phyloP scores from a whole-genome alignment of 2,329 filamentous ascomycete genomes.

The Rutstroemia sp. region DNA sequence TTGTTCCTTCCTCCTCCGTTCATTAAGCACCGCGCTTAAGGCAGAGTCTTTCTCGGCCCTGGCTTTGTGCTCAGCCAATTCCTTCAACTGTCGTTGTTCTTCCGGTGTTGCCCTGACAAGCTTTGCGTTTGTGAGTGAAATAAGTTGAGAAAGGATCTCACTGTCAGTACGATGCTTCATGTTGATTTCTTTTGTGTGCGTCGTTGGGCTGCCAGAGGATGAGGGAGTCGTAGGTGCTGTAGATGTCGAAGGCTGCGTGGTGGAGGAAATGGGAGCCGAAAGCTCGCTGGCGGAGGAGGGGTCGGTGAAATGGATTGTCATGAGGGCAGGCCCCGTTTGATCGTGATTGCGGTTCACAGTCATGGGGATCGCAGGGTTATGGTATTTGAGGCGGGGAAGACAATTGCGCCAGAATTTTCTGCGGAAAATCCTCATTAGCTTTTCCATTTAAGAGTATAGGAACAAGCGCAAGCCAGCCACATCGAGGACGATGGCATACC shows the following conservation, averaged over 20 bases:
- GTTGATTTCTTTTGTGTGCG: slow-evolving; percentile 42
- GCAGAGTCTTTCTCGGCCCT: slow-evolving; percentile 47
- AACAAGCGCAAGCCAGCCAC: not conserved
- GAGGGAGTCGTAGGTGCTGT: slow-evolving; percentile 19
- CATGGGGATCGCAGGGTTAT: slow-evolving; percentile 83
- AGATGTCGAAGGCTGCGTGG: slow-evolving; percentile 35
- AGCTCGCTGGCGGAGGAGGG: slow-evolving; percentile 8
- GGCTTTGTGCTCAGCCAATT: slow-evolving; percentile 47
- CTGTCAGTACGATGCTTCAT: slow-evolving; percentile 56
- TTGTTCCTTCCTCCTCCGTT: slow-evolving; percentile 55
- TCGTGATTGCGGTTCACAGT: slow-evolving; percentile 63
- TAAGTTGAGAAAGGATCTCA: slow-evolving; percentile 55
- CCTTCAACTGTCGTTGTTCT: slow-evolving; percentile 51
- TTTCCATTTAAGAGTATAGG: slow-evolving; percentile 15
- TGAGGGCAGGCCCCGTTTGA: slow-evolving; percentile 47
- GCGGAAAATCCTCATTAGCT: not conserved
- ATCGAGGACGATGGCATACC: slow-evolving; percentile 38
- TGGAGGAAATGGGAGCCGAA: slow-evolving; percentile 2
- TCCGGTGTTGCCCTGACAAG: slow-evolving; percentile 48
- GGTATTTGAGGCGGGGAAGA: slow-evolving; percentile 83
- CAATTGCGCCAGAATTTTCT: slow-evolving; percentile 86
- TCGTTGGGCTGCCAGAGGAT: slow-evolving; percentile 18
- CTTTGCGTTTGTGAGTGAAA: slow-evolving; percentile 54
- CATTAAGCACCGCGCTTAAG: slow-evolving; percentile 43
- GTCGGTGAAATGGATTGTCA: slow-evolving; percentile 57